Evolutionary conservation across 1,139 yeast species (phyloP).

Genomic region (Zygoascus hellenicus): DNA sequence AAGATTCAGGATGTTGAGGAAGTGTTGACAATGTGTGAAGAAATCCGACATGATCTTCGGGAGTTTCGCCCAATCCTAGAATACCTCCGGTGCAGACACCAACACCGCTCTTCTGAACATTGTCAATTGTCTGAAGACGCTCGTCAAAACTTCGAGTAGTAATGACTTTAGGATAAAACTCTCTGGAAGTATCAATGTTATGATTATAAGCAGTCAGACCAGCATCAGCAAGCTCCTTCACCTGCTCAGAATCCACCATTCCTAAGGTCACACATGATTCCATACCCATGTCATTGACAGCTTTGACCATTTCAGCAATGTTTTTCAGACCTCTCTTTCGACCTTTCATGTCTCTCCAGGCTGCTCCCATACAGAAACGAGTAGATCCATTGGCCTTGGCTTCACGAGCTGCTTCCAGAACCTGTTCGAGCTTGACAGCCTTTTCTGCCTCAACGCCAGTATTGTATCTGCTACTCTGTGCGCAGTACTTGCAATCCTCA

Average conservation of each 20-base stretch:
- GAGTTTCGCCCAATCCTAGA: slow-evolving; percentile 70
- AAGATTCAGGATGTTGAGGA: slow-evolving; percentile 68
- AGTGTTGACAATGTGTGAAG: slow-evolving; percentile 61
- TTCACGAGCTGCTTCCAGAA: slow-evolving; percentile 54
- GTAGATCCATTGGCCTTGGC: slow-evolving; percentile 72
- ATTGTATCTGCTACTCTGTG: slow-evolving; percentile 63
- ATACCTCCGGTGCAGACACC: slow-evolving; percentile 78
- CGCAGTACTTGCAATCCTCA: slow-evolving; percentile 77
- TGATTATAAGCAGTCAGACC: slow-evolving; percentile 81
- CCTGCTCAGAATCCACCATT: slow-evolving; percentile 63
- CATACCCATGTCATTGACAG: slow-evolving; percentile 60
- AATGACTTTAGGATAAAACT: slow-evolving; percentile 66
- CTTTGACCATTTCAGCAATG: slow-evolving; percentile 60
- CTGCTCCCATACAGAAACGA: slow-evolving; percentile 81
- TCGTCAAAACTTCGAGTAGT: slow-evolving; percentile 68
- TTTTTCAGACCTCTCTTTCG: slow-evolving; percentile 60
- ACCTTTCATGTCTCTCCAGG: slow-evolving; percentile 83
- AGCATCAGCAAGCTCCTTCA: slow-evolving; percentile 51
- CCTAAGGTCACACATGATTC: slow-evolving; percentile 81
- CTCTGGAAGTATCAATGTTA: slow-evolving; percentile 73
- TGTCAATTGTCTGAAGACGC: slow-evolving; percentile 56
- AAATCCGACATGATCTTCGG: slow-evolving; percentile 65
- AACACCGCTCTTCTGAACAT: slow-evolving; percentile 61
- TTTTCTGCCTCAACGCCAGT: slow-evolving; percentile 69
- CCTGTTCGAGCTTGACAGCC: slow-evolving; percentile 54